These are phyloP conservation scores for Ophiostoma ulmi DNA, from an alignment of 2,329 filamentous ascomycete species.

Conservation along the genomic window DNA sequence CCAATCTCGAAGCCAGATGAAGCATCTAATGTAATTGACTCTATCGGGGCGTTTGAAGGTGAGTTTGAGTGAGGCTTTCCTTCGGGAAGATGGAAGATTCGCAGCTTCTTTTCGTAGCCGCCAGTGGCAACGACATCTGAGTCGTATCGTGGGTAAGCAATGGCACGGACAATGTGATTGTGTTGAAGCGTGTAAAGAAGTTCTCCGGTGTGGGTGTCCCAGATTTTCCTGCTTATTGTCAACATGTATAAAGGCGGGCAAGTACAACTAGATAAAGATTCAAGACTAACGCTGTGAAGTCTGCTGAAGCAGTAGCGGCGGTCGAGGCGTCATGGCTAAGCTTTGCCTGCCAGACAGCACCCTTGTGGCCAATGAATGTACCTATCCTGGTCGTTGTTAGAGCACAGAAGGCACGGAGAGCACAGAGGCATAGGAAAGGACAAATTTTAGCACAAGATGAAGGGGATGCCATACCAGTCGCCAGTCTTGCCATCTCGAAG, in stretches of 20 bases:
- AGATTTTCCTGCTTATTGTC: constrained; percentile 65
- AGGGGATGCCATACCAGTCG: constrained; percentile 61
- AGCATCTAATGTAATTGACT: constrained; percentile 48
- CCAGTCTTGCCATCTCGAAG: constrained; percentile 92
- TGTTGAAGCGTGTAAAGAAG: constrained; percentile 82
- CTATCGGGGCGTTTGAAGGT: constrained; percentile 33
- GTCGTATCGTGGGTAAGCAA: constrained; percentile 79
- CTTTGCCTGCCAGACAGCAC: constrained; percentile 92
- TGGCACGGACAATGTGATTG: constrained; percentile 88
- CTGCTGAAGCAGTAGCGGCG: constrained; percentile 88
- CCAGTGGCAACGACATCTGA: constrained; percentile 86
- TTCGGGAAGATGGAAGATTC: constrained; percentile 80
- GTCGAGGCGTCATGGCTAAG: constrained; percentile 82
- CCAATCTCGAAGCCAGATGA: constrained; percentile 80
- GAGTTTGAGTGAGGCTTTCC: constrained; percentile 40
- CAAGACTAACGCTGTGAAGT: constrained; percentile 77
- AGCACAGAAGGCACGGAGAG: background rate
- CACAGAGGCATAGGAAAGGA: background rate
- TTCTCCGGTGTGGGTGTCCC: constrained; percentile 94
- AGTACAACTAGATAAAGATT: background rate
- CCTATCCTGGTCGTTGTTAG: constrained; percentile 79
- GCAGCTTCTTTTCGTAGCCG: constrained; percentile 92
- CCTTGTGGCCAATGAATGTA: constrained; percentile 96
- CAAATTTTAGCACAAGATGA: background rate
- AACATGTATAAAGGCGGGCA: background rate